Evolutionary conservation across 768 basidiomycete species (phyloP), one percentile per base, ranked within the genome.

Genomic region (Leccinum subtestaceum): DNA sequence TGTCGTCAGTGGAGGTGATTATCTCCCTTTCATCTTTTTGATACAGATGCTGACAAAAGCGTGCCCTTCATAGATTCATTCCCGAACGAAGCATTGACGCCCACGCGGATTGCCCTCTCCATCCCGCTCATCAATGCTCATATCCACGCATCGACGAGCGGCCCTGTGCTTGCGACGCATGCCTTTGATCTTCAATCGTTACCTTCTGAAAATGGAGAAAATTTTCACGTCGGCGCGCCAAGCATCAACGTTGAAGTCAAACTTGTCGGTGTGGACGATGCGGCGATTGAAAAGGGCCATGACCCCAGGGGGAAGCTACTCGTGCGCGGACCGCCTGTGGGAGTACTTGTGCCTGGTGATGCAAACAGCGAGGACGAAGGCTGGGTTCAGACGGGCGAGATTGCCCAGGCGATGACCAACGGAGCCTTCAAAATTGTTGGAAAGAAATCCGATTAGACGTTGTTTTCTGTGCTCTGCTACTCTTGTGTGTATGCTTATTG

Each of bases 101-200:
- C 86, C 1, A 81, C 90, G 3, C 83, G 92, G 34, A 79, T 92
- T 56, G 85, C 88, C 10, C 77, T 95, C 23, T 91, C 90, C 5
- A 76, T 95, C 5, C 92, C 93, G 0, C 67, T 93, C 25, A 81
- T 94, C 53, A 83, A 86, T 67, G 77, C 77, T 1, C 84, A 80
- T 68, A 80, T 77, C 9, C 86, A 87, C 72, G 81, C 81, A 4
- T 73, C 84, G 40, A 85, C 87, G 21, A 78, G 87, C 2, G 93
- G 87, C 3, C 95, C 95, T 0, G 73, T 95, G 29, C 80, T 95
- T 48, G 89, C 91, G 6, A 84, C 91, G 8, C 90, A 95, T 67
- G 86, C 90, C 8, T 82, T 92, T 55, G 95, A 98, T 70, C 72
- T 97, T 25, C 95, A 97, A 73, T 80, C 85, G 11, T 84, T 93